Percentiles rank a stretch among this genome's conserved stretches.
Evolutionary conservation across 1,139 yeast genomes (phyloP).

Genomic region (Geotrichum carabidarum): DNA sequence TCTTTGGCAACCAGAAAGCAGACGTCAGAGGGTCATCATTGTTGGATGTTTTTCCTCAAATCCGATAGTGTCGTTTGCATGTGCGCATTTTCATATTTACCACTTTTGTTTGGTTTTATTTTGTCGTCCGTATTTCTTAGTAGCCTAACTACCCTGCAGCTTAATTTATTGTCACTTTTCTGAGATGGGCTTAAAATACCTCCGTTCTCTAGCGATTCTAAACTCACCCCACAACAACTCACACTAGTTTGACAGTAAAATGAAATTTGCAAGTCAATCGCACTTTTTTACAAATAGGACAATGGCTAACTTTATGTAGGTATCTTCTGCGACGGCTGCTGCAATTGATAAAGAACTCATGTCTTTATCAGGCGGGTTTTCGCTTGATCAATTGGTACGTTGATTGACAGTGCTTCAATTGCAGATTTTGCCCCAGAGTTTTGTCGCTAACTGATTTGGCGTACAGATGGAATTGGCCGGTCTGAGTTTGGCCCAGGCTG

Average conservation of each 20-base stretch:
- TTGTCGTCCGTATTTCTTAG: too few species aligned
- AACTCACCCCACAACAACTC: background rate
- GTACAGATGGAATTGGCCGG: conserved; percentile 88
- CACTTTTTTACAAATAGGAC: background rate
- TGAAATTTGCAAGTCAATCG: conserved; percentile 5
- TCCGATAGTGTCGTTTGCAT: conserved; percentile 43
- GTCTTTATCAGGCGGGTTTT: conserved; percentile 60
- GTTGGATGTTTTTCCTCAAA: conserved; percentile 72
- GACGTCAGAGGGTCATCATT: conserved; percentile 43
- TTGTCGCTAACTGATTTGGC: too few species aligned
- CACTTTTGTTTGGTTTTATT: background rate
- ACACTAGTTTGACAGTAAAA: background rate
- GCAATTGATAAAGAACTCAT: conserved; percentile 78
- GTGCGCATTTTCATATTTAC: background rate
- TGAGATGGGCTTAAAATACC: too few species aligned
- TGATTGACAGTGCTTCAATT: too few species aligned
- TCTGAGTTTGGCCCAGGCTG: conserved; percentile 84
- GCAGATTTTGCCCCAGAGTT: too few species aligned
- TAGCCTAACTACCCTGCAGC: background rate
- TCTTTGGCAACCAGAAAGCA: conserved; percentile 65
- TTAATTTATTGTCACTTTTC: background rate
- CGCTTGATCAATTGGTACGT: conserved; percentile 71
- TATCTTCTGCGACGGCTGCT: conserved; percentile 48
- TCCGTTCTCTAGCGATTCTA: too few species aligned
- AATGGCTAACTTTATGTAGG: background rate